Conservation (phyloP, 306 rosid species). For the Cyclanthera cordifolia region DNA sequence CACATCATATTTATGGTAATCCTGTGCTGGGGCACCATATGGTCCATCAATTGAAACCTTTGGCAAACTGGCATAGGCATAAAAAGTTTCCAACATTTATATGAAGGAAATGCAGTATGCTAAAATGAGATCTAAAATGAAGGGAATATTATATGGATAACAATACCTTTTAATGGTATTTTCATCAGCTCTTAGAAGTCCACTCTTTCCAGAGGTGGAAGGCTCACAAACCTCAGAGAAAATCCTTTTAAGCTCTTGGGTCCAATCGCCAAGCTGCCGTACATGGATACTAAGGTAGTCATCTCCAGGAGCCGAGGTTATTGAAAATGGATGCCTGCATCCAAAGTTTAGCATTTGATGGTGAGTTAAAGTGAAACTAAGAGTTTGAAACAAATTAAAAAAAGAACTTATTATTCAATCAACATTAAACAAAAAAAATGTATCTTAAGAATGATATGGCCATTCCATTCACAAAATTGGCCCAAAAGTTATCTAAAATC, state of each 20-base stretch:
- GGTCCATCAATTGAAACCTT: slow-evolving; percentile 94
- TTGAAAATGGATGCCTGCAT: slow-evolving; percentile 97
- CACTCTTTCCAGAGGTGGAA: slow-evolving; percentile 89
- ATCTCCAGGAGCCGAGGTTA: slow-evolving; percentile 95
- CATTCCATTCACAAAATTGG: neutral
- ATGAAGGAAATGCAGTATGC: slow-evolving; percentile 8
- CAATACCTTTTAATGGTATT: slow-evolving; percentile 68
- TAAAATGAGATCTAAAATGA: neutral
- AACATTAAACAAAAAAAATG: neutral
- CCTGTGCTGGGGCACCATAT: slow-evolving; percentile 98
- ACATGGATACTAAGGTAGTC: slow-evolving; percentile 92
- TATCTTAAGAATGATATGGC: neutral
- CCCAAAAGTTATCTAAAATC: neutral
- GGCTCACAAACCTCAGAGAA: slow-evolving; percentile 88
- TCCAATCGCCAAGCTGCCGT: slow-evolving; percentile 99
- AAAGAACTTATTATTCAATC: neutral
- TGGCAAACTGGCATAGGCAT: slow-evolving; percentile 53
- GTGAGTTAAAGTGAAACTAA: neutral
- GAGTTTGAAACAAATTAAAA: neutral
- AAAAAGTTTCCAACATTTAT: neutral
- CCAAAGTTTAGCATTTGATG: slow-evolving; percentile 1
- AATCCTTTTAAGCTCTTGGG: slow-evolving; percentile 88
- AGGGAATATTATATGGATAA: neutral
- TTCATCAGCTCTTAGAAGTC: slow-evolving; percentile 94
- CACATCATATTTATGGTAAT: slow-evolving; percentile 77